Percentiles rank a stretch among this genome's conserved stretches.
Conservation (phyloP, 225 moss, liverwort and hornwort genomes). For the Ulota crispa region DNA sequence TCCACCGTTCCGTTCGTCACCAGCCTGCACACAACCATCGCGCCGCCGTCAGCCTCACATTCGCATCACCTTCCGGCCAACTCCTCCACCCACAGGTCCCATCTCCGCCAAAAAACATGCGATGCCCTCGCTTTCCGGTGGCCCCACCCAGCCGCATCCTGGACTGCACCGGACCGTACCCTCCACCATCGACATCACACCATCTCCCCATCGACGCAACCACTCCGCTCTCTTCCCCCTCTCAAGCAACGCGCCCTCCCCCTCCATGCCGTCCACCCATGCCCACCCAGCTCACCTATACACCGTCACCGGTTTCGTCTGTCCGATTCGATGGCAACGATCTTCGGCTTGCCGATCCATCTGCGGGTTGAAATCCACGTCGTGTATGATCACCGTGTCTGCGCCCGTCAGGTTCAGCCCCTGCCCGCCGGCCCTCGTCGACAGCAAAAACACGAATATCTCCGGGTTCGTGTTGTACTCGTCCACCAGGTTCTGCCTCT, state of each 20-base stretch:
- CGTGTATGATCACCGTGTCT: slow-evolving; percentile 94
- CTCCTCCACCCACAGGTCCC: neutral
- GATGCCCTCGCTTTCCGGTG: neutral
- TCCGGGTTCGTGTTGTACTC: slow-evolving; percentile 83
- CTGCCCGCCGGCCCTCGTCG: slow-evolving; percentile 95
- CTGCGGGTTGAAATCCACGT: slow-evolving; percentile 99
- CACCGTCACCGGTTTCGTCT: slow-evolving; percentile 88
- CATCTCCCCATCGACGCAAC: neutral
- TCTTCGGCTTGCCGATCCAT: slow-evolving; percentile 99
- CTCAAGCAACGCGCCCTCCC: neutral
- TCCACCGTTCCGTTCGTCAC: slow-evolving; percentile 94
- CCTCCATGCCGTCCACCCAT: neutral
- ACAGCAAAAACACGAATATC: slow-evolving; percentile 84
- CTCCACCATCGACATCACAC: neutral
- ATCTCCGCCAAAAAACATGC: neutral
- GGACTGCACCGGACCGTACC: neutral
- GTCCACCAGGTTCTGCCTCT: slow-evolving; percentile 89
- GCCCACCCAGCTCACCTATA: slow-evolving; percentile 60
- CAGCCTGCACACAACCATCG: slow-evolving; percentile 49
- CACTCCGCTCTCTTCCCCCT: neutral
- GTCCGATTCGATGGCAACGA: slow-evolving; percentile 98
- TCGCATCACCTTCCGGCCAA: neutral
- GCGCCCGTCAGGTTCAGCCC: slow-evolving; percentile 94
- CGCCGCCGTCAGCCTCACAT: slow-evolving; percentile 1
- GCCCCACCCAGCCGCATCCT: neutral